These are phyloP conservation scores for Ichthyophonus hoferi DNA, from an alignment of 208 protist genomes.

Conservation along the genomic window DNA sequence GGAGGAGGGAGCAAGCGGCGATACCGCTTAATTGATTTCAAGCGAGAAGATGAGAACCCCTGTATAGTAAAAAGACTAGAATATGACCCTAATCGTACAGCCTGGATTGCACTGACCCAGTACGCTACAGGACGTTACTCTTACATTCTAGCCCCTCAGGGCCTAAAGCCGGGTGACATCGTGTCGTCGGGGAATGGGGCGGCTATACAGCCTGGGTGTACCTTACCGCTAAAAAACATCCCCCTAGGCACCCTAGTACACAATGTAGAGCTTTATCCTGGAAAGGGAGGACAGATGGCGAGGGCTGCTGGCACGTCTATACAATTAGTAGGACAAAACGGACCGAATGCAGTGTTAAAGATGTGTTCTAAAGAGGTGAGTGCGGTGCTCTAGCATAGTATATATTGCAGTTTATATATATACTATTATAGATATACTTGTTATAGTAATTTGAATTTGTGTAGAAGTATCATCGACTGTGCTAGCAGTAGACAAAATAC, in stretches of 20 bases:
- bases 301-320: constrained; percentile 12
- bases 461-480: no score
- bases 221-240: background rate
- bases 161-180: background rate
- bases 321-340: background rate
- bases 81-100: constrained; percentile 44
- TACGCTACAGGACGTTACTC: background rate
- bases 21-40: constrained; percentile 42
- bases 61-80: constrained; percentile 25
- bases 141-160: constrained; percentile 41
- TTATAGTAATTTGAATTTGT: no score
- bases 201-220: constrained; percentile 1
- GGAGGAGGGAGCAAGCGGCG: background rate
- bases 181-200: background rate
- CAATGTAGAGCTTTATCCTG: constrained; percentile 36
- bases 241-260: constrained; percentile 32
- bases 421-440: no score
- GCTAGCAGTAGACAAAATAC: no score
- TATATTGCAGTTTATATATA: no score
- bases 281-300: constrained; percentile 21
- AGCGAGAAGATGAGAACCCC: background rate
- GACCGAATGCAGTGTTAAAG: background rate
- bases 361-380: background rate
- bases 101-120: constrained; percentile 31
- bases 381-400: no score